Evolutionary conservation across 306 rosid genomes (phyloP), one percentile per base, ranked within the genome.

Genomic region (Acmispon strigosus): DNA sequence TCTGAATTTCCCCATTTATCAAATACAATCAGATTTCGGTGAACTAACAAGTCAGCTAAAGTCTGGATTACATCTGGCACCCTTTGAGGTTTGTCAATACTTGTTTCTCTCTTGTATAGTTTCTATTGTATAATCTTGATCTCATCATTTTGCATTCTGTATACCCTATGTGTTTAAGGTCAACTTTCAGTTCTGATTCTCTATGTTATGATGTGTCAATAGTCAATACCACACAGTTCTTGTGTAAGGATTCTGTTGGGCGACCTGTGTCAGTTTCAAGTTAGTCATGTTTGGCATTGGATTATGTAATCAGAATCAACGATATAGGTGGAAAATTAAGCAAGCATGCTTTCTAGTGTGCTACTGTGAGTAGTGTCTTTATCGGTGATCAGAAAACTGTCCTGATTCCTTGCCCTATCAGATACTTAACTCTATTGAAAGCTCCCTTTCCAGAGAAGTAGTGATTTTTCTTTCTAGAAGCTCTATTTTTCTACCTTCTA

Each of bases 1-100:
- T 9, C 76, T 92, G 83, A 92, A 87, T 83, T 85, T 82, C 83
- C 86, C 97, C 58, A 87, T 92, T 56, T 70, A 82, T 78, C 83
- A 92, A 78, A 82, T 92, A 59, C 91, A 85, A 81, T 20, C 2
- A 53, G 80, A 83, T 80, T 86, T 89, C 70, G 24, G 66, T 22
- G 96, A 87, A 58, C 80, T 92, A 65, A 84, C 76, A 4, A 79
- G 83, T 74, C 97, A 92, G 74, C 86, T 92, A 56, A 84, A 84
- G 80, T 83, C 83, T 10, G 96, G 96, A 76, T 81, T 92, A 69
- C 85, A 75, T 79, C 83, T 92, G 59, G 66, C 84, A 62, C 76
- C 87, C 10, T 76, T 73, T 66, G 97, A 92, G 97, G 97, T 89
- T 84, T 82, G 80, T 62, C 52, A 62, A 62, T 59, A 37, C 57